These are phyloP conservation scores for Trebouxia sp. DNA, from an alignment of 139 green algal genomes.

Conservation along the genomic window DNA sequence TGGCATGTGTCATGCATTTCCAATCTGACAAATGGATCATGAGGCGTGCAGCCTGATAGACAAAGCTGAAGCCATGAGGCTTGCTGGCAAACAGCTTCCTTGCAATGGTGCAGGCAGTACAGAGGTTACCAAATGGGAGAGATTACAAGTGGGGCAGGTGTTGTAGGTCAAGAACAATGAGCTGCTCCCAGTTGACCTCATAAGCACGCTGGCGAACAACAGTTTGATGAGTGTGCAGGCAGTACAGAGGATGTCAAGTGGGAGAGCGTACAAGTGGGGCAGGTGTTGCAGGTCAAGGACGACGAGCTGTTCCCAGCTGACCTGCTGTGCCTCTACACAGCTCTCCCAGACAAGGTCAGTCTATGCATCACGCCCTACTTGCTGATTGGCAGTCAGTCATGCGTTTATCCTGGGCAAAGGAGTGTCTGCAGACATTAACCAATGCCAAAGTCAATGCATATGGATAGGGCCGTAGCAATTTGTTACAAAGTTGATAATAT, in stretches of 20 bases:
- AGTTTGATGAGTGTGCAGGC: too few relatives aligned
- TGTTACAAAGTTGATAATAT: too few relatives aligned
- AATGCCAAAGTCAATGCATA: too few relatives aligned
- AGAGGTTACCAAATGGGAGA: conserved; percentile 56
- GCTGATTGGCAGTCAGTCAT: background rate
- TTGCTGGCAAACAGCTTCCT: too few relatives aligned
- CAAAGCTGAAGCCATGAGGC: too few relatives aligned
- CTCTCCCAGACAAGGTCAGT: conserved; percentile 58
- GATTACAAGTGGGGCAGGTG: conserved; percentile 68
- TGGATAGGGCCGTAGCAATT: too few relatives aligned
- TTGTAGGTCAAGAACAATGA: conserved; percentile 63
- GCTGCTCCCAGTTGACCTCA: conserved; percentile 54
- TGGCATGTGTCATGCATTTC: too few relatives aligned
- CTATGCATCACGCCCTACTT: background rate
- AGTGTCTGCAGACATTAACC: too few relatives aligned
- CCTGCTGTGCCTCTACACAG: conserved; percentile 59
- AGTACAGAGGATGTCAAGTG: conserved; percentile 49
- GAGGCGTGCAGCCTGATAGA: too few relatives aligned
- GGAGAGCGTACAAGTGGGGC: conserved; percentile 65
- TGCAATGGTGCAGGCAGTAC: conserved; percentile 19
- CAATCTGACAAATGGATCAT: too few relatives aligned
- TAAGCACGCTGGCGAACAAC: too few relatives aligned
- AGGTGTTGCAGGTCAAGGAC: conserved; percentile 66
- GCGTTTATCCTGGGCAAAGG: too few relatives aligned
- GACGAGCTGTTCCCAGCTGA: conserved; percentile 56